Base-by-base conservation (phyloP, 225 moss, liverwort and hornwort genomes). In the Polytrichum formosum region DNA sequence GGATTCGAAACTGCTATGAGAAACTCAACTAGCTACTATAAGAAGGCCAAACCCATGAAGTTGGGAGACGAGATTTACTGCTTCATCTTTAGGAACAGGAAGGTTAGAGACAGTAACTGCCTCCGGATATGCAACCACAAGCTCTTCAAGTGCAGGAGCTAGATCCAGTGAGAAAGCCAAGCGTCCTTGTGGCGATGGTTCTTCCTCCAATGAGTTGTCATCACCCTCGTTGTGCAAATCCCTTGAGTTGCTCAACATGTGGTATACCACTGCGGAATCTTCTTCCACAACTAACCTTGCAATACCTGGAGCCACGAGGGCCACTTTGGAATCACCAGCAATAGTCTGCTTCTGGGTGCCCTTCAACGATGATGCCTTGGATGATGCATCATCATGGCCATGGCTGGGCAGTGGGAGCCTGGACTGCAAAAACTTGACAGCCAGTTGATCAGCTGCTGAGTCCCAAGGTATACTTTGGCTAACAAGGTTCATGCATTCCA, bases 381-480 rank as follows among this genome's bases (percentile, higher is more conserved):
- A 65, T 54, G 66, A 46, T 4, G 10, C 46, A 46, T 46, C 71
- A 19, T 68, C 74, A 30, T 85, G 77, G n/a, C 63, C 70, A n/a
- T 93, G 96, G 46, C 92, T 65, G 0, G 97, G 97, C 26, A 85
- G 74, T 13, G 46, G 46, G 46, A 85, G 74, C 74, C 94, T 87
- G 27, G 92, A 76, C 64, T 90, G 92, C 30, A 97, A 53, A 73
- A 94, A 93, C 61, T 92, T 94, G 22, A 94, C 91, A 0, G 94
- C 86, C 71, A 97, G 84, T 68, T 97, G 97, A 71, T 97, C 97
- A 4, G 93, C 94, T 54, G 94, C 92, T 1, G 97, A 94, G 78
- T 97, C 97, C 97, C 97, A 97, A 2, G 97, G 97, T 8, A 92
- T 91, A 67, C 94, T 92, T 30, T 92, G 85, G 0, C 90, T 89